Evolutionary conservation across 768 basidiomycete species (phyloP), one percentile per base, ranked within the genome.

Genomic region (Rhodocollybia butyracea): DNA sequence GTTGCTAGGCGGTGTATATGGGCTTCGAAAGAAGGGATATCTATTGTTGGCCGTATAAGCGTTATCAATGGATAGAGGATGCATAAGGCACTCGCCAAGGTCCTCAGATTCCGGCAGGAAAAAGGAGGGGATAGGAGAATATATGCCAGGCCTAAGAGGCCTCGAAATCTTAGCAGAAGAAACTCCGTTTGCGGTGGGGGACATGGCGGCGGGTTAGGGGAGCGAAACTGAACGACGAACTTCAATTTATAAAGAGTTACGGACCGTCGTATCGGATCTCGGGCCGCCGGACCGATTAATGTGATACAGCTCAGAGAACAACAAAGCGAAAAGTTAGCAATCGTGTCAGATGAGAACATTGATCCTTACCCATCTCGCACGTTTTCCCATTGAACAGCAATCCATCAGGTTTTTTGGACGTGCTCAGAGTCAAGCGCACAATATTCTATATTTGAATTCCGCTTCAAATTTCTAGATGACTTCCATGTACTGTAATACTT

Each of bases 81-180:
- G n/a, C n/a, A n/a, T n/a, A n/a, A n/a, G n/a, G n/a, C n/a, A 75
- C 83, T 65, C 63, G 91, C 92, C 93, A 54, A 96, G 80, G 61
- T 94, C 91, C 69, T 95, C 90, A 39, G 85, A 80, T 32, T 77
- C 80, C 1, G 78, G 75, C 19, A 84, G 68, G 76, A 92, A 94
- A 76, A 96, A 95, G 15, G 92, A 83, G 30, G 87, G 91, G 63
- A 96, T 83, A 30, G 94, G 94, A 10, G 89, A 88, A 70, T 81
- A 94, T 55, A 96, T 82, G 41, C 94, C 92, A 22, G 90, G 69
- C 53, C 75, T 80, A 60, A 96, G 74, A 17, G 81, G 78, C 53
- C 89, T 85, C 55, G 72, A 66, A 41, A 71, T 59, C 8, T 57
- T 54, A 11, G 30, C 42, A 21, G 40, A 15, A 46, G 57, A 56